A percentile compares a stretch with the other conserved stretches of the same genome.
These are phyloP conservation scores for Nevesoporus exiguus DNA, from an alignment of 768 basidiomycete genomes.

Conservation along the genomic window DNA sequence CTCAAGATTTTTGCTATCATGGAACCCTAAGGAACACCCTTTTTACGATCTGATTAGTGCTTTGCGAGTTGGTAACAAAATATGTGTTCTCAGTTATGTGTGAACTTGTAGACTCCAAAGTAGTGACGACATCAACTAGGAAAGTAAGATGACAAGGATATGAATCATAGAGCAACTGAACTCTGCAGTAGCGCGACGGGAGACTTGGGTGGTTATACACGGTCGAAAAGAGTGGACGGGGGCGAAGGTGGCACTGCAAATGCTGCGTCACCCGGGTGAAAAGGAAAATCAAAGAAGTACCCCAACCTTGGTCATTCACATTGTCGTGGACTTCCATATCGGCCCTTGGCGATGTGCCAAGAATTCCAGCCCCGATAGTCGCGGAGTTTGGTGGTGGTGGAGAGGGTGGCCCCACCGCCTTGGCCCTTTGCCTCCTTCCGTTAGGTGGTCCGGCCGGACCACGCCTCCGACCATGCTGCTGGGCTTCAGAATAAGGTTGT, in stretches of 20 bases:
- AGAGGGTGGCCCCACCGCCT: neutral
- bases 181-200: neutral
- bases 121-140: neutral
- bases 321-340: neutral
- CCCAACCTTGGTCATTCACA: neutral
- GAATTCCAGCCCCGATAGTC: neutral
- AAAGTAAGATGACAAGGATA: neutral
- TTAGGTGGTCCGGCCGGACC: neutral
- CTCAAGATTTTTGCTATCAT: conserved; percentile 20
- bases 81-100: conserved; percentile 14
- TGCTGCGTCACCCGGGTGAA: neutral
- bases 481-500: neutral
- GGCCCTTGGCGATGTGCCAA: neutral
- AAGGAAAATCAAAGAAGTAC: neutral
- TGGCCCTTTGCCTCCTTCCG: conserved; percentile 4
- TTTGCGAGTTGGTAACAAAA: conserved; percentile 28
- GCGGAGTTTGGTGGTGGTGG: neutral
- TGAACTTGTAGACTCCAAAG: neutral
- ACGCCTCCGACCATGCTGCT: conserved; percentile 2
- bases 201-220: neutral
- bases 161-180: neutral
- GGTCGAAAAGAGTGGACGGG: neutral
- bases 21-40: conserved; percentile 18
- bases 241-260: conserved; percentile 2
- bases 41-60: conserved; percentile 32